Percentiles rank a stretch among this genome's conserved stretches.
Evolutionary conservation across 129 eudicot species (phyloP).

Genomic region (Flaveria bidentis): DNA sequence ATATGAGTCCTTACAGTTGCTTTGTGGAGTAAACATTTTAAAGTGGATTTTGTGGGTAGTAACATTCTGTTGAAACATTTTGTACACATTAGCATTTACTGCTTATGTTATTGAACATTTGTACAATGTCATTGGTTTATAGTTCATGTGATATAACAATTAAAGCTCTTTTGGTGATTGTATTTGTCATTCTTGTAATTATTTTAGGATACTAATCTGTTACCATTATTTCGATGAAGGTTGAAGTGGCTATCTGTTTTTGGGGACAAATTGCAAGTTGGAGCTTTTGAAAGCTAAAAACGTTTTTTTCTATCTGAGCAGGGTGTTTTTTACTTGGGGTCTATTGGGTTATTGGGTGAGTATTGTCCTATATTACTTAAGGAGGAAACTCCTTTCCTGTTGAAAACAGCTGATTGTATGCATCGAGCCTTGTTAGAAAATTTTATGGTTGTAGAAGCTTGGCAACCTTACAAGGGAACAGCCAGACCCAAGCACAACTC

Average conservation of each 20-base stretch:
- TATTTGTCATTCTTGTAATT: not conserved
- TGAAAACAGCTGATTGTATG: constrained; percentile 46
- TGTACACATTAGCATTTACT: not conserved
- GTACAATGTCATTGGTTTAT: not conserved
- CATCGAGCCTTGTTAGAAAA: constrained; percentile 36
- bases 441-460: constrained; percentile 28
- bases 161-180: constrained; percentile 1
- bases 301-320: constrained; percentile 57
- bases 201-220: not conserved
- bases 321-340: constrained; percentile 44
- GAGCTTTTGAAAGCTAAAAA: constrained; percentile 31
- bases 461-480: no score
- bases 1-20: not conserved
- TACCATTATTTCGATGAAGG: not conserved
- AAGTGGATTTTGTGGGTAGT: not conserved
- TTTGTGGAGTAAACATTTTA: not conserved
- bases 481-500: no score
- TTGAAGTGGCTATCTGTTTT: constrained; percentile 11
- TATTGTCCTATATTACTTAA: constrained; percentile 45
- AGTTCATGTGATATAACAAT: not conserved
- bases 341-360: constrained; percentile 55
- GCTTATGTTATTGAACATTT: not conserved
- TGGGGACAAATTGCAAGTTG: constrained; percentile 26
- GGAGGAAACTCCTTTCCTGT: constrained; percentile 1
- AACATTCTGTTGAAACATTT: not conserved